Percentiles rank a stretch among this genome's conserved stretches.
Conservation (phyloP, 495 filamentous ascomycete species). For the Penicillium paradoxum region DNA sequence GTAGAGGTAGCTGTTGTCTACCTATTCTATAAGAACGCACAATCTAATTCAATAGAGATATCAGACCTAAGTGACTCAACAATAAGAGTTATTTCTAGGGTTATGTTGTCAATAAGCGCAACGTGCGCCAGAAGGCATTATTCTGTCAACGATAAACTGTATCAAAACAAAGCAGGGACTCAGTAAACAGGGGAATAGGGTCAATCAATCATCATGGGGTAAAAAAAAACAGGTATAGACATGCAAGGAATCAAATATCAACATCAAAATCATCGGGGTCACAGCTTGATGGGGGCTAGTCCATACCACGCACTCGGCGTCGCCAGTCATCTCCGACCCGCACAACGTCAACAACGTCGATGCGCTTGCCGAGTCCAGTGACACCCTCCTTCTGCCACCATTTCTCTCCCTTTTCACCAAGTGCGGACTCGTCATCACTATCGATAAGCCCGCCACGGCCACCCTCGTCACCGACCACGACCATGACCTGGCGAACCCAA, state of each 20-base stretch:
- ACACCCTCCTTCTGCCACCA: slow-evolving; percentile 84
- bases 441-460: slow-evolving; percentile 83
- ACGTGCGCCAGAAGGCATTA: not conserved
- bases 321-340: slow-evolving; percentile 79
- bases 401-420: slow-evolving; percentile 51
- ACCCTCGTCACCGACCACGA: slow-evolving; percentile 80
- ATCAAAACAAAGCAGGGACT: slow-evolving; percentile 18
- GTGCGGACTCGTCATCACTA: slow-evolving; percentile 72
- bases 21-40: too few species aligned
- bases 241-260: slow-evolving; percentile 26
- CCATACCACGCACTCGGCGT: slow-evolving; percentile 64
- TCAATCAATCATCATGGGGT: slow-evolving; percentile 23
- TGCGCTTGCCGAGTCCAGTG: slow-evolving; percentile 78
- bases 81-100: slow-evolving; percentile 2
- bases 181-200: slow-evolving; percentile 30
- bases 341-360: slow-evolving; percentile 77
- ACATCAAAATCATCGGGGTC: slow-evolving; percentile 22
- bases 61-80: slow-evolving; percentile 4
- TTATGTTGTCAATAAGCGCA: not conserved
- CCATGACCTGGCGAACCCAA: slow-evolving; percentile 79
- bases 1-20: too few species aligned
- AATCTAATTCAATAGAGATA: not conserved
- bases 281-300: slow-evolving; percentile 40
- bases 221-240: slow-evolving; percentile 27
- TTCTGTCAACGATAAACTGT: slow-evolving; percentile 4